Evolutionary conservation across 2,329 filamentous ascomycete species (phyloP), one percentile per base, ranked within the genome.

Genomic region (Colletotrichum nymphaeae): DNA sequence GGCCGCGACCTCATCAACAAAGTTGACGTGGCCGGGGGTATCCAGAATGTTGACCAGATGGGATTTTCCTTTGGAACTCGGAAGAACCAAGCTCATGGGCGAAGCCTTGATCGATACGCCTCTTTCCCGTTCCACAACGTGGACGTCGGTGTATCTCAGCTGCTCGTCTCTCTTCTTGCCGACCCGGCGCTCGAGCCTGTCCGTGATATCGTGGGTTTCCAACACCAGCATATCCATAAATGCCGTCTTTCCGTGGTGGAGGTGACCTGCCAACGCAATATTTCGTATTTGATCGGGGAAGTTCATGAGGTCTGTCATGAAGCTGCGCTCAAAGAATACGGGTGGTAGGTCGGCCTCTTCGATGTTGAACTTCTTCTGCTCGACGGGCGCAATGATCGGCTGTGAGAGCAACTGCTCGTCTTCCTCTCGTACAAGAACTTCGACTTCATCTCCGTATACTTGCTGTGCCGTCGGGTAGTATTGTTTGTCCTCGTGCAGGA

Each of bases 401-500:
- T 98, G 92, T 35, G 94, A 92, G 75, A 99, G 89, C 59, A 95
- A 94, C 82, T 99, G 97, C 73, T 95, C 94, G 86, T 99, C 97
- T 85, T 98, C 97, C 83, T 99, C 97, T 80, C 98, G 94, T 49
- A 99, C 96, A 83, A 98, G 86, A 1, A 96, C 97, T 85, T 99
- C 97, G 78, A 99, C 97, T 84, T 97, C 95, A 78, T 92, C 89
- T 65, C 97, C 97, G 81, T 98, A 99, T 55, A 98, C 92, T 83
- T 99, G 97, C 80, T 96, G 93, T 69, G 97, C 97, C n/a, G 95
- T 98, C 35, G 97, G 97, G 81, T 99, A 99, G 84, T 99, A 99
- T 82, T 98, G 97, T 84, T 99, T 99, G 86, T 99, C 97, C 87
- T 99, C 97, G 85, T 99, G 97, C 58, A 99, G 90, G 71, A 99